phyloP scores from a whole-genome alignment of 805 yeast species.

The Nakazawaea pomicola region DNA sequence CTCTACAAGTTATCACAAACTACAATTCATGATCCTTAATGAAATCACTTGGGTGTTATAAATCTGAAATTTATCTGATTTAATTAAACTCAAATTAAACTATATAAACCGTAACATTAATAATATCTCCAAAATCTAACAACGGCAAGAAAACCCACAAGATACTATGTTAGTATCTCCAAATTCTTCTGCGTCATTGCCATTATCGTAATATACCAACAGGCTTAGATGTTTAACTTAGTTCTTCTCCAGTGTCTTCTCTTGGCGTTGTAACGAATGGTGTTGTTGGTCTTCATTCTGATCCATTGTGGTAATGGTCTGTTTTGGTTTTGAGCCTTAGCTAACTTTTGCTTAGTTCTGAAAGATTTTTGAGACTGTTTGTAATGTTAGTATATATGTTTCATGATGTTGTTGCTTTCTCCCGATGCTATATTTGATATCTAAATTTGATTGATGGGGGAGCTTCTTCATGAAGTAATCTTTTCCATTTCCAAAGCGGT shows the following conservation, averaged over 20 bases:
- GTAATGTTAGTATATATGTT: conserved; percentile 16
- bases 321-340: conserved; percentile 98
- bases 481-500: too few relatives aligned
- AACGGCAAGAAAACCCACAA: too few relatives aligned
- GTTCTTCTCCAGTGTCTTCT: conserved; percentile 99
- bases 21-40: too few relatives aligned
- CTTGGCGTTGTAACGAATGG: conserved; percentile 98
- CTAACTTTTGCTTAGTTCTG: conserved; percentile 96
- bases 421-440: too few relatives aligned
- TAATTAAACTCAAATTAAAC: conserved; percentile 4
- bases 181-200: too few relatives aligned
- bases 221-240: conserved; percentile 85
- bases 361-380: conserved; percentile 87
- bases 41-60: too few relatives aligned
- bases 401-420: not conserved
- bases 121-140: conserved; percentile 11
- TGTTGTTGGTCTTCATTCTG: conserved; percentile 97
- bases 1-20: too few relatives aligned
- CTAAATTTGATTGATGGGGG: too few relatives aligned
- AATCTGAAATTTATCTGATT: too few relatives aligned
- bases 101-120: conserved; percentile 3
- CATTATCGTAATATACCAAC: conserved; percentile 10
- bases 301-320: conserved; percentile 99
- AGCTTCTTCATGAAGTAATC: too few relatives aligned
- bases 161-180: too few relatives aligned